phyloP scores from a whole-genome alignment of 345 rosid genomes.

The Punica granatum region DNA sequence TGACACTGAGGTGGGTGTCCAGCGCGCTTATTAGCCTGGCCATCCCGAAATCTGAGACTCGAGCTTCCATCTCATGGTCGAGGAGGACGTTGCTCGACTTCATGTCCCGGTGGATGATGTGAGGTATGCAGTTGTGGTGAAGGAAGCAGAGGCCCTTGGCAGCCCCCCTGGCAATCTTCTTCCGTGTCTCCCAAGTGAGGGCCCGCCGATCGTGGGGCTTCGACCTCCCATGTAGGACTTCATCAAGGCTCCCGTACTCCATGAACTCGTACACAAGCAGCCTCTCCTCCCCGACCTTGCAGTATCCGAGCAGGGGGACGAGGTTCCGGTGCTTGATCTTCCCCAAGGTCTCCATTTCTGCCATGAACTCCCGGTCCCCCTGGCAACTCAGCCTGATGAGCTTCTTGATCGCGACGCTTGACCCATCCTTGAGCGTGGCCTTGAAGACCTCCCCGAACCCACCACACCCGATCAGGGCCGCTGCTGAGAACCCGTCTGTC shows the following conservation, averaged over 20 bases:
- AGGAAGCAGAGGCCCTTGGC: conserved; percentile 90
- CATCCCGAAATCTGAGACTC: conserved; percentile 97
- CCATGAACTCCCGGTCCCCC: conserved; percentile 97
- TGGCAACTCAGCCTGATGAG: conserved; percentile 84
- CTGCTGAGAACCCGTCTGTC: conserved; percentile 84
- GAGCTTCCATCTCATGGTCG: conserved; percentile 90
- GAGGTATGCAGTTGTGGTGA: conserved; percentile 96
- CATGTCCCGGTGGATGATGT: conserved; percentile 92
- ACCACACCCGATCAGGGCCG: conserved; percentile 74
- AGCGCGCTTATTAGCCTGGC: conserved; percentile 93
- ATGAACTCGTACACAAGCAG: conserved; percentile 88
- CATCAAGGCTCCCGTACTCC: conserved; percentile 89
- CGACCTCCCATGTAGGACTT: conserved; percentile 74
- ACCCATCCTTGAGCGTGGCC: conserved; percentile 86
- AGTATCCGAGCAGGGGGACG: conserved; percentile 83
- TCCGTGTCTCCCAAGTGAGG: conserved; percentile 77
- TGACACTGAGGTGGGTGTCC: conserved; percentile 91
- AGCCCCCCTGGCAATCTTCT: conserved; percentile 89
- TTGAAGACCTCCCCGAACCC: conserved; percentile 97
- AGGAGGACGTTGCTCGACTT: conserved; percentile 87
- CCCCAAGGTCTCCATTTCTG: conserved; percentile 94
- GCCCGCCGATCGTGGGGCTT: conserved; percentile 38
- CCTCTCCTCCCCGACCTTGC: conserved; percentile 90
- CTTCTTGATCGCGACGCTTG: conserved; percentile 92
- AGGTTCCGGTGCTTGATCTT: conserved; percentile 93